Base-by-base conservation (phyloP, 2,329 filamentous ascomycete genomes). In the Trichophaea hybrida region DNA sequence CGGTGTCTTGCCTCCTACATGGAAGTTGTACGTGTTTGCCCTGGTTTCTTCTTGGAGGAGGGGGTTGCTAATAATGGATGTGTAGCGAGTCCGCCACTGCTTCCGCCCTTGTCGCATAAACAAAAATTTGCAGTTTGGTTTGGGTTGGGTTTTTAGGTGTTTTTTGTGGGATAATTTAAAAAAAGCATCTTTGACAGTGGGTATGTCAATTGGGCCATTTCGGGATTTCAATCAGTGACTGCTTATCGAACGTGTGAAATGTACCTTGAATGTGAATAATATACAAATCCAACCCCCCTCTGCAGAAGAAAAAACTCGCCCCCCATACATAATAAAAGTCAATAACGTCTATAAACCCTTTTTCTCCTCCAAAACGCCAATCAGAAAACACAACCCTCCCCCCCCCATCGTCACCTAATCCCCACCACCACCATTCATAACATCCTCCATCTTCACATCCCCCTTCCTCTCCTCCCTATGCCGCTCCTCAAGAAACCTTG, bases 1-100 rank as follows among this genome's bases (percentile, higher is more conserved):
- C 72, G 80, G 82, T 77, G 81, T 79, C 69, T 79, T 85, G 62
- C 81, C 67, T 54, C 67, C 67, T 43, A 64, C 64, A 57, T 69
- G 67, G 67, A 69, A 69, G 66, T 69, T 68, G 65, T 66, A 56
- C n/a, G 65, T 64, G 17, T 38, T 32, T 40, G 8, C 33, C 17
- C 38, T 40, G 17, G 49, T 15, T 35, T 38, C 48, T 17, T 12
- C 15, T n/a, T 17, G 59, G n/a, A 64, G 17, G 13, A 6, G 8
- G 5, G 5, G 10, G 12, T 7, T 53, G 13, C 12, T 55, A 38
- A 13, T 15, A 57, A 17, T 12, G 8, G 8, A 40, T 17, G 17
- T 53, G 43, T 6, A 66, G 65, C 56, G 65, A 67, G 59, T 67
- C 64, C 49, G 65, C 65, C 44, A 67, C 66, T 34, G 66, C 66